A percentile compares a stretch with the other conserved stretches of the same genome.
Conservation (phyloP, 1,284 basidiomycete species). For the Irpex sp. region DNA sequence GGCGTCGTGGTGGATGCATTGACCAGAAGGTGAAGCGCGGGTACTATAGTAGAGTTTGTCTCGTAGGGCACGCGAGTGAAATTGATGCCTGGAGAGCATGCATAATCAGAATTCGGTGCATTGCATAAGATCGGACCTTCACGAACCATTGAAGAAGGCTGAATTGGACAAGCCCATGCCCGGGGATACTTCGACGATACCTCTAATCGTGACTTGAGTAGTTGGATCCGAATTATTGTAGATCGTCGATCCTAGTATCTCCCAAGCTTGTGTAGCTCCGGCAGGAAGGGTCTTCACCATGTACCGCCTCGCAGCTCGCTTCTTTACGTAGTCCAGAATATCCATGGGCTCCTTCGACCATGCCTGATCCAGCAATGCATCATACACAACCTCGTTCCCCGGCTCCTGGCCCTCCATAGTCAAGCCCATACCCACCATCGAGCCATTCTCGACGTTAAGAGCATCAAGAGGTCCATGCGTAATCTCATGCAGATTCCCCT, state of each 20-base stretch:
- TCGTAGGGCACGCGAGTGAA: slow-evolving; percentile 37
- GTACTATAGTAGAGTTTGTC: slow-evolving; percentile 33
- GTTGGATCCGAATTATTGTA: slow-evolving; percentile 34
- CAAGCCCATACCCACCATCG: slow-evolving; percentile 39
- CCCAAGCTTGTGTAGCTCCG: slow-evolving; percentile 33
- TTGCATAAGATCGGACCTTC: background rate
- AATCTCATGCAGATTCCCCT: slow-evolving; percentile 35
- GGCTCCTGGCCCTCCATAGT: slow-evolving; percentile 39
- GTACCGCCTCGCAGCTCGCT: slow-evolving; percentile 37
- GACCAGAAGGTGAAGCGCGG: slow-evolving; percentile 33
- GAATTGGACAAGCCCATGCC: slow-evolving; percentile 28
- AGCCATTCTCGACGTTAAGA: slow-evolving; percentile 25
- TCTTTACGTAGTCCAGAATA: slow-evolving; percentile 27
- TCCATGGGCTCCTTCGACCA: slow-evolving; percentile 34
- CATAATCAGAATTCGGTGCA: background rate
- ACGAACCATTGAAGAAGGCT: slow-evolving; percentile 22
- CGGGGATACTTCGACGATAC: slow-evolving; percentile 35
- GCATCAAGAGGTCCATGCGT: slow-evolving; percentile 31
- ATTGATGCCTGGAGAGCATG: slow-evolving; percentile 23
- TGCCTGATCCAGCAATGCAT: slow-evolving; percentile 39
- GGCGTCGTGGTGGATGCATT: slow-evolving; percentile 22
- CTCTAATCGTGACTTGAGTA: slow-evolving; percentile 37
- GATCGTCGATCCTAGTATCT: slow-evolving; percentile 33
- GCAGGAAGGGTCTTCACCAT: slow-evolving; percentile 23
- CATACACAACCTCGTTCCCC: slow-evolving; percentile 42